phyloP scores from a whole-genome alignment of 2,329 filamentous ascomycete species.

The Fusarium sp. region DNA sequence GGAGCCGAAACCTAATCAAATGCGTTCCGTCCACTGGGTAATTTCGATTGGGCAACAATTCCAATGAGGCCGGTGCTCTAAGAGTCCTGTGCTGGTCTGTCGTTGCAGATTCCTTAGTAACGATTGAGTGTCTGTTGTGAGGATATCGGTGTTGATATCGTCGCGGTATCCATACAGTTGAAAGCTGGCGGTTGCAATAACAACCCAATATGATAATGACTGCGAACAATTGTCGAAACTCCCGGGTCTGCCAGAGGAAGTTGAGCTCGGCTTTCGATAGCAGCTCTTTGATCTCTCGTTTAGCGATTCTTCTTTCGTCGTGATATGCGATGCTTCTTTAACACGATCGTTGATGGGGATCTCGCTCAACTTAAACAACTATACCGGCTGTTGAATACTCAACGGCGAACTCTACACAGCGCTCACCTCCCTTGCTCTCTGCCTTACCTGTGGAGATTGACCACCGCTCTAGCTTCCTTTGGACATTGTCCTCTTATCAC shows the following conservation, averaged over 20 bases:
- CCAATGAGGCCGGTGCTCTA: not conserved
- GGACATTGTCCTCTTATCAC: conserved; percentile 15
- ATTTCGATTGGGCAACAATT: conserved; percentile 3
- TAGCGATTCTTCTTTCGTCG: not conserved
- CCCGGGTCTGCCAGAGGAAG: not conserved
- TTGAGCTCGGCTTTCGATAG: not conserved
- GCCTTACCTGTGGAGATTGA: conserved; percentile 32
- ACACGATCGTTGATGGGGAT: conserved; percentile 17
- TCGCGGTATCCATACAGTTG: not conserved
- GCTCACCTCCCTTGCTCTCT: conserved; percentile 27
- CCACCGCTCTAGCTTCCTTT: conserved; percentile 20
- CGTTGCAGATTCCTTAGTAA: not conserved
- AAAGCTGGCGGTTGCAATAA: not conserved
- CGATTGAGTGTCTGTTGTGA: not conserved
- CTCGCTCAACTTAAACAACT: conserved; percentile 37
- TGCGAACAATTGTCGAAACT: not conserved
- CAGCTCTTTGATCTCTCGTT: not conserved
- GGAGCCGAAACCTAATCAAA: conserved; percentile 18
- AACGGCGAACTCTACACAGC: conserved; percentile 18
- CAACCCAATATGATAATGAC: not conserved
- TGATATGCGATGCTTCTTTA: conserved; percentile 8
- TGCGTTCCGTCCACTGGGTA: not conserved
- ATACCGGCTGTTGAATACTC: conserved; percentile 1
- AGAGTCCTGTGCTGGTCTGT: not conserved
- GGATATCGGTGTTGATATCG: not conserved